Conservation (phyloP, 208 protist species). For the Porcisia hertigi region DNA sequence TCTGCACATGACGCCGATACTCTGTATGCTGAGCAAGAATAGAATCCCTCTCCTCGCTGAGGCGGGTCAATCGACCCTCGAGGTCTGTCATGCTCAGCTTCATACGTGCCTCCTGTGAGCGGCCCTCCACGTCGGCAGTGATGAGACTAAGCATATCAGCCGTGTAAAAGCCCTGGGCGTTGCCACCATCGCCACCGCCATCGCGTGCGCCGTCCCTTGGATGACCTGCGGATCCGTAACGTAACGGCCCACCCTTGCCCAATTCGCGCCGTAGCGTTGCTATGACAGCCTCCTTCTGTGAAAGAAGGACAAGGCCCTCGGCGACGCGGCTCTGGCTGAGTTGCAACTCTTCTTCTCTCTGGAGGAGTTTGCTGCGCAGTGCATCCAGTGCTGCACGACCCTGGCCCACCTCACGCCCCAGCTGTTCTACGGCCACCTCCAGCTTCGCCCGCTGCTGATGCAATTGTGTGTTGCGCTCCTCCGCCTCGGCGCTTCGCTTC, state of each 20-base stretch:
- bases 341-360: slow-evolving; percentile 72
- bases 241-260: slow-evolving; percentile 38
- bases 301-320: slow-evolving; percentile 69
- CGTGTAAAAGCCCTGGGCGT: slow-evolving; percentile 33
- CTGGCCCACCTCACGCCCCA: slow-evolving; percentile 57
- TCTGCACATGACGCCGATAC: slow-evolving; percentile 77
- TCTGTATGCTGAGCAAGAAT: slow-evolving; percentile 75
- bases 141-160: slow-evolving; percentile 63
- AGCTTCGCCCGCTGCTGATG: slow-evolving; percentile 71
- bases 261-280: slow-evolving; percentile 71
- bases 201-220: slow-evolving; percentile 9
- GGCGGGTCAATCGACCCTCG: slow-evolving; percentile 42
- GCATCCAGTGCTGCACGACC: slow-evolving; percentile 52
- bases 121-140: slow-evolving; percentile 71
- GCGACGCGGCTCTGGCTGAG: slow-evolving; percentile 66
- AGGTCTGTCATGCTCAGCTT: slow-evolving; percentile 71
- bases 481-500: slow-evolving; percentile 52
- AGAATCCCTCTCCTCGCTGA: slow-evolving; percentile 62
- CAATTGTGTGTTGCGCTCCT: slow-evolving; percentile 68
- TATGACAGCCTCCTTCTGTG: slow-evolving; percentile 79
- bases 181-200: not conserved
- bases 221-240: slow-evolving; percentile 6
- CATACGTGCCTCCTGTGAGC: slow-evolving; percentile 69
- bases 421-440: slow-evolving; percentile 70
- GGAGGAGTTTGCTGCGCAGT: slow-evolving; percentile 56